Evolutionary conservation across 2,329 filamentous ascomycete genomes (phyloP).

Genomic region (Monilinia fructicola): DNA sequence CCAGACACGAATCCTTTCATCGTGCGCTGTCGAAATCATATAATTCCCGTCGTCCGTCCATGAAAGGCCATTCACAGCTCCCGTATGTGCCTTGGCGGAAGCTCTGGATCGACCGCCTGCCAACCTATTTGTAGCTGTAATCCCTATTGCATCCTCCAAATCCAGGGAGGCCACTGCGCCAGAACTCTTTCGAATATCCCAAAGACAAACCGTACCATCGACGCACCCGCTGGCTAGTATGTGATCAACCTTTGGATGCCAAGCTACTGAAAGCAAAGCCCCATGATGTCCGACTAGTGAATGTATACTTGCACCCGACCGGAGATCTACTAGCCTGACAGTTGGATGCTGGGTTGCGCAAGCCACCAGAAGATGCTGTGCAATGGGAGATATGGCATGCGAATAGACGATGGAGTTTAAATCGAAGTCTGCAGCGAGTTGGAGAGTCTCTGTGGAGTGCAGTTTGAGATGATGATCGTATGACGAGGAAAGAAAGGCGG

Average conservation of each 20-base stretch:
- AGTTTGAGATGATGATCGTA: constrained; percentile 77
- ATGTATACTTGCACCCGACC: constrained; percentile 74
- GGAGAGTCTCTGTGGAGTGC: constrained; percentile 65
- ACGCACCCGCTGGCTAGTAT: constrained; percentile 80
- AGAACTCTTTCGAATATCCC: constrained; percentile 81
- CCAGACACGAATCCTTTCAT: constrained; percentile 85
- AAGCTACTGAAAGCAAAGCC: constrained; percentile 67
- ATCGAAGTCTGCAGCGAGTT: constrained; percentile 64
- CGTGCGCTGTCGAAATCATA: constrained; percentile 78
- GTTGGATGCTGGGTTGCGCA: constrained; percentile 84
- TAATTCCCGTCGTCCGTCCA: constrained; percentile 81
- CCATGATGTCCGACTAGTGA: constrained; percentile 67
- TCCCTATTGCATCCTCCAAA: constrained; percentile 76
- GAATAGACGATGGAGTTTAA: constrained; percentile 70
- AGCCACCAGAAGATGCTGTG: constrained; percentile 75
- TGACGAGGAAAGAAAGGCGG: constrained; percentile 73
- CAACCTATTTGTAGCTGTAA: constrained; percentile 48
- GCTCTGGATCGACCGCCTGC: constrained; percentile 45
- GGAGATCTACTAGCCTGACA: constrained; percentile 81
- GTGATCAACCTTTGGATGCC: constrained; percentile 80
- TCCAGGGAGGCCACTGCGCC: constrained; percentile 76
- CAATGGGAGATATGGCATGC: constrained; percentile 73
- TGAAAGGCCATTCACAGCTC: constrained; percentile 77
- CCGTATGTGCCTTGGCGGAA: constrained; percentile 68
- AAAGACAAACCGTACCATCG: constrained; percentile 80